phyloP scores from a whole-genome alignment of 768 basidiomycete genomes.

The Symmetrospora coprosmae region DNA sequence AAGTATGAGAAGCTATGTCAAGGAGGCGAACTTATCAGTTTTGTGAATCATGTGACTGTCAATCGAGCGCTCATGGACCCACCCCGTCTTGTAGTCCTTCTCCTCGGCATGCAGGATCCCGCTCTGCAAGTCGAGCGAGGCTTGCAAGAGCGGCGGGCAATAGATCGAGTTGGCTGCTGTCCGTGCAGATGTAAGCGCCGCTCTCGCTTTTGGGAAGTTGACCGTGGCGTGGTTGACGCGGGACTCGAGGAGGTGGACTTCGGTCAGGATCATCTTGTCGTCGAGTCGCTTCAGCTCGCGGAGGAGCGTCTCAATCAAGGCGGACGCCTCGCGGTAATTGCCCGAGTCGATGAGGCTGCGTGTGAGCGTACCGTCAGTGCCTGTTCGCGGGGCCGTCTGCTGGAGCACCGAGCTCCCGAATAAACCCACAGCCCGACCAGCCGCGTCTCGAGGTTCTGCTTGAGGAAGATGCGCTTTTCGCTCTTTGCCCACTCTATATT shows the following conservation, averaged over 20 bases:
- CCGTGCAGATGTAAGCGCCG: conserved; percentile 72
- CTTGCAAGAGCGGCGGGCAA: conserved; percentile 59
- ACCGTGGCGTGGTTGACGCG: conserved; percentile 76
- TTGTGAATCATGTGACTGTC: neutral
- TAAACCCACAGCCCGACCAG: conserved; percentile 51
- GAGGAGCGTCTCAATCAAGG: conserved; percentile 70
- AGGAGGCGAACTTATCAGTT: neutral
- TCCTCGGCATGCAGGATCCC: conserved; percentile 89
- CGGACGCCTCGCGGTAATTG: conserved; percentile 62
- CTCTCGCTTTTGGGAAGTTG: conserved; percentile 82
- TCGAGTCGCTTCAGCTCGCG: conserved; percentile 83
- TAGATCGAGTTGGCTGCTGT: conserved; percentile 94
- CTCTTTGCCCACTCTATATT: conserved; percentile 82
- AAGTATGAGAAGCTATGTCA: conserved; percentile 68
- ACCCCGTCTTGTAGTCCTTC: conserved; percentile 86
- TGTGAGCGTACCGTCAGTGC: conserved; percentile 34
- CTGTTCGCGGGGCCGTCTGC: neutral
- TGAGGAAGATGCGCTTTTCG: conserved; percentile 88
- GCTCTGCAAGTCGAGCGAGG: conserved; percentile 51
- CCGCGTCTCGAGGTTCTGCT: conserved; percentile 81
- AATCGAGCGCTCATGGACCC: conserved; percentile 4
- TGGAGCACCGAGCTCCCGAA: neutral
- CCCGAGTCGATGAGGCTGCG: conserved; percentile 49
- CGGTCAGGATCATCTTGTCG: conserved; percentile 94
- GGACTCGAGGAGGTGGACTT: conserved; percentile 87